Evolutionary conservation across 2,329 filamentous ascomycete species (phyloP).

Genomic region (Cercospora sp.): DNA sequence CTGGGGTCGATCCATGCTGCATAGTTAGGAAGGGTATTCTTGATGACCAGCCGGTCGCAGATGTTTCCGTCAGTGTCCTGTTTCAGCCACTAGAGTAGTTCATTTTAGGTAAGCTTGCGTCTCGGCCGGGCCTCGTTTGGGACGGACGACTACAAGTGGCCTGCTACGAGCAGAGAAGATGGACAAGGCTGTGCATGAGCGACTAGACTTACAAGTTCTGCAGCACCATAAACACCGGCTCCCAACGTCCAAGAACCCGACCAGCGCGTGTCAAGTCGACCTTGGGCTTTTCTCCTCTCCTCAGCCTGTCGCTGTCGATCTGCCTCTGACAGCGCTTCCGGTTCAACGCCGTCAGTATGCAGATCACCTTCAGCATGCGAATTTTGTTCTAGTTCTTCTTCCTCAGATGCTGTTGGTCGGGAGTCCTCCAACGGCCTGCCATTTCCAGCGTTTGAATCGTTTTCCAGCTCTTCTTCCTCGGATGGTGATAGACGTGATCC

Average conservation of each 20-base stretch:
- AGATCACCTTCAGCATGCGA: background rate
- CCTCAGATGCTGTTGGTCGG: background rate
- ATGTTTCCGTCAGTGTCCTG: conserved; percentile 7
- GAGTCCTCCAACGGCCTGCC: no score
- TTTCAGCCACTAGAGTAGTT: conserved; percentile 7
- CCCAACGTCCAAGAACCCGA: conserved; percentile 1
- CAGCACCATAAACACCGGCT: background rate
- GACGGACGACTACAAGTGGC: background rate
- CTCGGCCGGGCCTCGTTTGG: background rate
- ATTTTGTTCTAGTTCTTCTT: background rate
- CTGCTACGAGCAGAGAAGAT: background rate
- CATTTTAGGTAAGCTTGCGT: background rate
- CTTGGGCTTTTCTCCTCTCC: background rate
- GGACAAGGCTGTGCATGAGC: background rate
- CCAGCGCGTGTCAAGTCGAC: background rate
- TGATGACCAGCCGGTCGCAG: conserved; percentile 7
- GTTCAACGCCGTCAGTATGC: background rate
- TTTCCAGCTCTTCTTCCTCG: background rate
- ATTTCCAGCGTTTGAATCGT: no score
- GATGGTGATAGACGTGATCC: background rate
- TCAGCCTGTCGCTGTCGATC: background rate
- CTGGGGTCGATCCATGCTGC: background rate
- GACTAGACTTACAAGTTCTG: background rate
- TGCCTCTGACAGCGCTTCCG: background rate
- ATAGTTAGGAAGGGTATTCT: background rate